phyloP scores from a whole-genome alignment of 2,329 filamentous ascomycete genomes.

The Rhinocladiella similis region DNA sequence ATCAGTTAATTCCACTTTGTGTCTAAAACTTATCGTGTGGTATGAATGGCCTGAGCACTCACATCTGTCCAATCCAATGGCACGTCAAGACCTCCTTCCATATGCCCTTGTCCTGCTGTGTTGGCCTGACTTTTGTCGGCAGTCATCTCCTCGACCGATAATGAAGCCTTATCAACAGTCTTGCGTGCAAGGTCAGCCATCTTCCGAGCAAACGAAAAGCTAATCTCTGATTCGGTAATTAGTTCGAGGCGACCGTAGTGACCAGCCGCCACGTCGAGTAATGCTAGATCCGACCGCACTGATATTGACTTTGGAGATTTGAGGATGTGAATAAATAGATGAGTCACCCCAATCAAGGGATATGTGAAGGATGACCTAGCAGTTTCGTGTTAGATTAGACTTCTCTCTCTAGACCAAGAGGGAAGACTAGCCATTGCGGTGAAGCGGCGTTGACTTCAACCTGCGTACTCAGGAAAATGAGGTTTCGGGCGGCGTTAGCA shows the following conservation, averaged over 20 bases:
- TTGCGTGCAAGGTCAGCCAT: slow-evolving; percentile 16
- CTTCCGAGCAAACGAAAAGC: background rate
- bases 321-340: slow-evolving; percentile 1
- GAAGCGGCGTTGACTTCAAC: background rate
- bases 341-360: background rate
- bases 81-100: too few relatives aligned
- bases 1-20: too few relatives aligned
- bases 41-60: too few relatives aligned
- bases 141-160: too few relatives aligned
- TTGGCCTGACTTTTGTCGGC: too few relatives aligned
- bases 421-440: background rate
- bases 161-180: too few relatives aligned
- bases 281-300: background rate
- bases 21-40: too few relatives aligned
- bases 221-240: background rate
- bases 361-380: background rate
- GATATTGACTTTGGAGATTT: background rate
- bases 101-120: too few relatives aligned
- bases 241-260: background rate
- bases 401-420: too few relatives aligned
- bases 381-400: background rate
- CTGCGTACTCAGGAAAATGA: background rate
- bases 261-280: background rate
- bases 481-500: background rate
- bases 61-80: too few relatives aligned